Conservation (phyloP, 2,329 filamentous ascomycete genomes). For the Albifimbria verrucaria region DNA sequence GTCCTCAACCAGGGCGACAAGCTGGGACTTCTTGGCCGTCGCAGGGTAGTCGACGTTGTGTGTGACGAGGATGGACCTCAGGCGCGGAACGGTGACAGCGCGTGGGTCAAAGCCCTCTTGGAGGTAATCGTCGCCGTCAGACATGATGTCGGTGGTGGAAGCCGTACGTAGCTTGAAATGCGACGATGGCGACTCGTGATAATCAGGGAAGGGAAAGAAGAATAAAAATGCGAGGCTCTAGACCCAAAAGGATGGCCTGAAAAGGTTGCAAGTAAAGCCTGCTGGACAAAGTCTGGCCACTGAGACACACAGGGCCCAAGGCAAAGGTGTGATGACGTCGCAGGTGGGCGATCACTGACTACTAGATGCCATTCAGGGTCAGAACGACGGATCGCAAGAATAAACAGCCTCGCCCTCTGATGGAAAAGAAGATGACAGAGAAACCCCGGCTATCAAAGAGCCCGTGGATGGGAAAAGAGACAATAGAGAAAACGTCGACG, state of each 20-base stretch:
- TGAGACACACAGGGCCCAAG: not conserved
- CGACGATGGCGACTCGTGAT: not conserved
- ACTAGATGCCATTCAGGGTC: no score
- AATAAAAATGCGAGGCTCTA: no score
- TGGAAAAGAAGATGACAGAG: not conserved
- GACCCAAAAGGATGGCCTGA: not conserved
- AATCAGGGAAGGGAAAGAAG: no score
- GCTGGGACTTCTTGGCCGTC: constrained; percentile 85
- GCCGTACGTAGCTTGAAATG: not conserved
- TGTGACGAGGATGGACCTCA: constrained; percentile 87
- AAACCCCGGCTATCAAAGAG: no score
- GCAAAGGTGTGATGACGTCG: not conserved
- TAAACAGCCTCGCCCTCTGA: no score
- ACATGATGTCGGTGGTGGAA: constrained; percentile 40
- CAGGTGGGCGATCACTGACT: not conserved
- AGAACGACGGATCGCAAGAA: no score
- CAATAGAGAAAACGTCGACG: not conserved
- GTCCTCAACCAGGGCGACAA: constrained; percentile 79
- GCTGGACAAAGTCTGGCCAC: not conserved
- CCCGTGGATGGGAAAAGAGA: not conserved
- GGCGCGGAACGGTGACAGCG: constrained; percentile 78
- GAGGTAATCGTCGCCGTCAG: constrained; percentile 77
- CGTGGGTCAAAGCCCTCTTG: constrained; percentile 81
- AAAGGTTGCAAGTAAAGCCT: not conserved
- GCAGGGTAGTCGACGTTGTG: constrained; percentile 84